phyloP scores from a whole-genome alignment of 306 rosid genomes.

The Acacia confusa region DNA sequence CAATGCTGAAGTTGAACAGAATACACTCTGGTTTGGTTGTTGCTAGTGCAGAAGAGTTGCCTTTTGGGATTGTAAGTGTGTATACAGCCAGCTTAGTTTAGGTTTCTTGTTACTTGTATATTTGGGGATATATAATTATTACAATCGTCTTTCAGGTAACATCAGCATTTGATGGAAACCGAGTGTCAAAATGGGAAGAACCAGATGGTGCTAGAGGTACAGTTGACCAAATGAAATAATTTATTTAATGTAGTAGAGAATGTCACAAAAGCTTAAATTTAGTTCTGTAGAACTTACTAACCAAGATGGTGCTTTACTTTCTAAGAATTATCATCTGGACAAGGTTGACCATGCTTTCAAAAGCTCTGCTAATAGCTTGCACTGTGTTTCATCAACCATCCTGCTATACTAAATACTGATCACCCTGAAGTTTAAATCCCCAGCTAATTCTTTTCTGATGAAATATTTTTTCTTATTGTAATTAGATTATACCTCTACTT shows the following conservation, averaged over 20 bases:
- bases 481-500: conserved; percentile 17
- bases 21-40: conserved; percentile 83
- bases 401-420: neutral
- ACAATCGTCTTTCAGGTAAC: conserved; percentile 59
- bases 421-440: neutral
- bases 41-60: conserved; percentile 93
- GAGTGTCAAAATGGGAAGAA: conserved; percentile 86
- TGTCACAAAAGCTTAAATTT: conserved; percentile 3
- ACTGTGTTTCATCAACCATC: conserved; percentile 9
- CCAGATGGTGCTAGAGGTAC: conserved; percentile 92
- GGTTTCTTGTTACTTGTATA: conserved; percentile 24
- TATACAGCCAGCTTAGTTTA: conserved; percentile 28
- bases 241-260: conserved; percentile 17
- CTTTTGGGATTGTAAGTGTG: conserved; percentile 88
- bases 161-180: conserved; percentile 84
- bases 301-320: conserved; percentile 11
- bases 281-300: conserved; percentile 14
- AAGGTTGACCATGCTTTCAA: neutral
- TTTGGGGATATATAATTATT: conserved; percentile 29
- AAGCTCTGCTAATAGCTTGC: conserved; percentile 6
- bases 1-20: conserved; percentile 74
- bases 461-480: conserved; percentile 4
- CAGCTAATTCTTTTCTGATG: neutral
- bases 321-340: neutral
- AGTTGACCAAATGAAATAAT: conserved; percentile 21